phyloP scores from a whole-genome alignment of 768 basidiomycete species.

The Tulasnella sp. region DNA sequence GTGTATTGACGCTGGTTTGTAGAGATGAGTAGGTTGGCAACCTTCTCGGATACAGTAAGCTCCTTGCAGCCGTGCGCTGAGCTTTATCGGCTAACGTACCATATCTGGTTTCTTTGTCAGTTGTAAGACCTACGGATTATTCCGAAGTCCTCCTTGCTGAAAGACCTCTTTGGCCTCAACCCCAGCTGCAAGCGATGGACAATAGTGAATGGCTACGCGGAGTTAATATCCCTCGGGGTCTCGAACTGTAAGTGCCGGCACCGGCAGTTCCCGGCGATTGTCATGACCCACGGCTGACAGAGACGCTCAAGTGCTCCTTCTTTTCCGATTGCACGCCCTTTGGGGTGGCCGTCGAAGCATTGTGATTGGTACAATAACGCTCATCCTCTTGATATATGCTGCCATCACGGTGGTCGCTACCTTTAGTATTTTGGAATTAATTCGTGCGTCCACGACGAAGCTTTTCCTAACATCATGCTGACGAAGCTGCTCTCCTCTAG shows the following conservation, averaged over 20 bases:
- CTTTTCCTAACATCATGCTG: neutral
- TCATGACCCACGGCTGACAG: neutral
- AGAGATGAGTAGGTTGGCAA: neutral
- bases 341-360: conserved; percentile 1
- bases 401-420: neutral
- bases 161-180: neutral
- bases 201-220: neutral
- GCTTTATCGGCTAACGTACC: neutral
- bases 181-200: neutral
- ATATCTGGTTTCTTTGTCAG: neutral
- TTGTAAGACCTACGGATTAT: neutral
- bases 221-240: neutral
- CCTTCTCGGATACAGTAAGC: neutral
- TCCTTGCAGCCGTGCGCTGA: neutral
- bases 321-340: neutral
- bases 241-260: neutral
- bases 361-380: neutral
- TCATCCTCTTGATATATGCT: neutral
- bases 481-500: neutral
- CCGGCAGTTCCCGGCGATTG: neutral
- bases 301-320: neutral
- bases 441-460: neutral
- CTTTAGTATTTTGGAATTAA: neutral
- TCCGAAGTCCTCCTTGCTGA: neutral
- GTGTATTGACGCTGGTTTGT: neutral